Evolutionary conservation across 768 basidiomycete genomes (phyloP).

Genomic region (Coprinopsis cinerea): DNA sequence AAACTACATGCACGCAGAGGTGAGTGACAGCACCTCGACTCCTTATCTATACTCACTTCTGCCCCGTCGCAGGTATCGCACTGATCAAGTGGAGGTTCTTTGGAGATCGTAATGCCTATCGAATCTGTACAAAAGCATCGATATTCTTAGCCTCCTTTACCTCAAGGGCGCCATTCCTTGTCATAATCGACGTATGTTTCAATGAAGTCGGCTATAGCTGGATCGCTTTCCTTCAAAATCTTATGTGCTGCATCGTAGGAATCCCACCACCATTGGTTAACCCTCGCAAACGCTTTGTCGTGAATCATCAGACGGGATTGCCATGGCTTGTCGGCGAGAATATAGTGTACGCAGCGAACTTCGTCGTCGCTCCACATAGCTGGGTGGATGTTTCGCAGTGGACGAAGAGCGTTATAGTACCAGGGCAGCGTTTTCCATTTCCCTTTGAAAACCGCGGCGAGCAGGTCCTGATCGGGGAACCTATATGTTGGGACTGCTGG

Average conservation of each 20-base stretch:
- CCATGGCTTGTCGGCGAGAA: slow-evolving; percentile 87
- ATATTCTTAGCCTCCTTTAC: background rate
- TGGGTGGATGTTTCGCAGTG: slow-evolving; percentile 67
- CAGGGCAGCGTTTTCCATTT: slow-evolving; percentile 77
- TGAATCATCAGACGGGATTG: slow-evolving; percentile 40
- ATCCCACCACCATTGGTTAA: slow-evolving; percentile 81
- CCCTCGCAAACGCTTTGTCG: slow-evolving; percentile 39
- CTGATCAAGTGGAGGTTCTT: slow-evolving; percentile 87
- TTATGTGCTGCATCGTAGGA: slow-evolving; percentile 42
- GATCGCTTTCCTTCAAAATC: slow-evolving; percentile 39
- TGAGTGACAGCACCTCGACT: slow-evolving; percentile 23
- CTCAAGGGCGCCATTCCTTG: slow-evolving; percentile 10
- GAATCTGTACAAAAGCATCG: background rate
- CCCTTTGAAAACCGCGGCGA: slow-evolving; percentile 73
- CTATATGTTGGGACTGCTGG: slow-evolving; percentile 35
- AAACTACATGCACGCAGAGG: slow-evolving; percentile 93
- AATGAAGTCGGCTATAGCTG: slow-evolving; percentile 46
- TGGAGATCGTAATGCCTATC: slow-evolving; percentile 42
- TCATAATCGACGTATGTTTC: slow-evolving; percentile 40
- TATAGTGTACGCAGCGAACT: slow-evolving; percentile 84
- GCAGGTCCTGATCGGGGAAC: slow-evolving; percentile 92
- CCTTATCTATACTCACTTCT: background rate
- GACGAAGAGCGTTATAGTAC: slow-evolving; percentile 91
- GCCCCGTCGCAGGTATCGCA: slow-evolving; percentile 69
- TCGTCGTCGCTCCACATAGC: slow-evolving; percentile 81